Evolutionary conservation across 345 rosid species (phyloP), one percentile per base, ranked within the genome.

Genomic region (Gossypium stocksii): DNA sequence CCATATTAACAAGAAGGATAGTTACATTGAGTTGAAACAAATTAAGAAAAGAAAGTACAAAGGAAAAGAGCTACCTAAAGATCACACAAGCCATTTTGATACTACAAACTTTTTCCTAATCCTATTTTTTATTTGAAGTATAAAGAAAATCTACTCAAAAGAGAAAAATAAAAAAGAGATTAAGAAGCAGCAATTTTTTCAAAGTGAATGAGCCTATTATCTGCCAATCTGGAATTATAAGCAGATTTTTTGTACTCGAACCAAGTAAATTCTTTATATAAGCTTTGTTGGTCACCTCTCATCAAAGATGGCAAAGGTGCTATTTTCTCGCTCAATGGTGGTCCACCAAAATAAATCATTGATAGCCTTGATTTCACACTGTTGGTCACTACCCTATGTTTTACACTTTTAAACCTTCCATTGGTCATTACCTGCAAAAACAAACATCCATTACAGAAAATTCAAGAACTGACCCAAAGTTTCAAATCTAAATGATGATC

Each of bases 181-280:
- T 64, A 82, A 10, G 82, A 82, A 20, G 88, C 85, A 8, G 78
- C 86, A 69, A 82, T 82, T 74, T 74, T 85, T 82, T 87, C 80
- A 76, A 89, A 87, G 46, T 41, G 80, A 67, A 77, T 78, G 57
- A 92, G 93, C 71, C 97, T 86, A 29, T 89, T 78, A 34, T 90
- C 97, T 23, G 92, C 87, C 68, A 94, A 53, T 41, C 86, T 86
- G n/a, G 90, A 80, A 23, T 81, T 86, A 77, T 81, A 89, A 5
- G 92, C 90, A 43, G 94, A 85, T 72, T 25, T 83, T 86, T 81
- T 92, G 85, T 86, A 92, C 65, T 94, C 97, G 76, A 85, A 82
- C 98, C 98, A 94, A 45, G 98, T 94, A 79, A 94, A 94, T 62
- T 89, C 93, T 77, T 87, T 84, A 78, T 90, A 94, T 75, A 87